phyloP scores from a whole-genome alignment of 768 basidiomycete species.

The Pleurotus pulmonarius region DNA sequence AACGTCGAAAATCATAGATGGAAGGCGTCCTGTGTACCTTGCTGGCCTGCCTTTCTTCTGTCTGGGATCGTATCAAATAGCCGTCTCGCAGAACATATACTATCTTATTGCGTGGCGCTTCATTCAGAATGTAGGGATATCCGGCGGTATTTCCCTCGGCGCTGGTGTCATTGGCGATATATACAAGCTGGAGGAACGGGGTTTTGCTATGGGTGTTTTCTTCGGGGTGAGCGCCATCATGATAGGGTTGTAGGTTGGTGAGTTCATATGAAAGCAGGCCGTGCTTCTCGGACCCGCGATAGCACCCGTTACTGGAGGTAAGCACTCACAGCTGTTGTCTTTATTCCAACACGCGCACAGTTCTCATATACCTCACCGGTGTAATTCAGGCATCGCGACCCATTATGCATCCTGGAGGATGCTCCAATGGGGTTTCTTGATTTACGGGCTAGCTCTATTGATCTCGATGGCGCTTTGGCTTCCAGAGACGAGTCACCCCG shows the following conservation, averaged over 20 bases:
- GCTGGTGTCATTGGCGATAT: constrained; percentile 65
- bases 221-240: constrained; percentile 34
- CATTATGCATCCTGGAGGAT: constrained; percentile 66
- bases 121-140: constrained; percentile 61
- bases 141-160: constrained; percentile 50
- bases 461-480: constrained; percentile 39
- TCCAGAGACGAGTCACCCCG: constrained; percentile 68
- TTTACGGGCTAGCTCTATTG: constrained; percentile 35
- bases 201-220: constrained; percentile 56
- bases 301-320: constrained; percentile 57
- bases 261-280: constrained; percentile 28
- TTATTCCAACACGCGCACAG: background rate
- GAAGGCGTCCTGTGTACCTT: constrained; percentile 61
- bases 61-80: constrained; percentile 59
- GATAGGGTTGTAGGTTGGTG: too few relatives aligned
- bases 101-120: constrained; percentile 59
- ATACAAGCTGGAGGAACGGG: constrained; percentile 60
- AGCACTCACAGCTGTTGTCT: background rate
- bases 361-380: constrained; percentile 4
- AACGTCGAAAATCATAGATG: constrained; percentile 40
- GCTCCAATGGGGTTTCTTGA: constrained; percentile 46
- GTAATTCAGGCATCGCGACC: constrained; percentile 37
- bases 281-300: constrained; percentile 56
- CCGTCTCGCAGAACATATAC: constrained; percentile 35
- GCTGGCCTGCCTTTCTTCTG: constrained; percentile 54